Base-by-base conservation (phyloP, 2,329 filamentous ascomycete genomes). In the Ceratocystis diversiconidia region DNA sequence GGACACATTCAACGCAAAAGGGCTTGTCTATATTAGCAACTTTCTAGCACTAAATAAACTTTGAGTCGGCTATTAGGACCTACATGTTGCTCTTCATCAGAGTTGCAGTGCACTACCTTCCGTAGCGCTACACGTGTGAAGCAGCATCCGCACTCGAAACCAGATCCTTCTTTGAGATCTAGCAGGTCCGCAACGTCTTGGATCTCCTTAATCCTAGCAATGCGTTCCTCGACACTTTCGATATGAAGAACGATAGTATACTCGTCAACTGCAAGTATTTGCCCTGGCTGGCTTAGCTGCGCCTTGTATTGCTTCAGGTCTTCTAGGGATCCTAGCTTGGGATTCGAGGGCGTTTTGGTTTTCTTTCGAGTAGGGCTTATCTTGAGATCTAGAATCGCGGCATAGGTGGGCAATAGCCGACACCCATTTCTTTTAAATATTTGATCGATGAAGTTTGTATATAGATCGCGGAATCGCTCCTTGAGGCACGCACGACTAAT, bases 1-100 rank as follows among this genome's bases (percentile, higher is more conserved):
- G 82, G 5, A 85, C 80, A 71, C 90, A 95, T 0, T 75, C 74
- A 60, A 78, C 77, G 73, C 90, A 95, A 73, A 92, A 92, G 71
- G 81, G 82, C 75, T 78, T 22, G 15, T 22, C 1, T 12, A 5
- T 36, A 30, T 63, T 55, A 50, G 43, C 15, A 28, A 28, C 10
- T 10, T 15, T 10, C 19, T 28, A 10, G 22, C 5, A 12, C 12
- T 15, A 28, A 5, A 28, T 12, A 22, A 52, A 6, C 30, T 46
- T 63, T 36, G 25, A n/a, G 68, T 8, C 6, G 8, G 8, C 5
- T 44, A 28, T 25, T 10, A 10, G 12, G n/a, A 62, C 60, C 44
- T 22, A 76, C 75, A 68, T 92, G 88, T 1, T 75, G 69, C 0
- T 72, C 70, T 0, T 80, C 77, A 17, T 80, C 15, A 17, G 60